Evolutionary conservation across 2,329 filamentous ascomycete genomes (phyloP).

Genomic region (Emergomyces pasteurianus): DNA sequence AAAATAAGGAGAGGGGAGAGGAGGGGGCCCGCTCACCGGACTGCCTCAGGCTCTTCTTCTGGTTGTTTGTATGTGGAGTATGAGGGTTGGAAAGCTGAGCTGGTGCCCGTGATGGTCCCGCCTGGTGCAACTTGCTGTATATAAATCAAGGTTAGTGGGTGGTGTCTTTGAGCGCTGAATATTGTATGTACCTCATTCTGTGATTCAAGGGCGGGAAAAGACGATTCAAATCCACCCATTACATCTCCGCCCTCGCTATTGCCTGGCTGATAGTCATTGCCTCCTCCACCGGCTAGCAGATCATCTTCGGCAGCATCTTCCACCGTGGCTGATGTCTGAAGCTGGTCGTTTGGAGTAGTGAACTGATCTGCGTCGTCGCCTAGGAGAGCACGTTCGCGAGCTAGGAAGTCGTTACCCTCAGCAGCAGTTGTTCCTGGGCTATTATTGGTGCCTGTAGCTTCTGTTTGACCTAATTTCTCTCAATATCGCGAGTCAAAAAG

Average conservation of each 20-base stretch:
- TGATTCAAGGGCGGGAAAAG: constrained; percentile 73
- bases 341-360: constrained; percentile 55
- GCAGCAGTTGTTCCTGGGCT: constrained; percentile 9
- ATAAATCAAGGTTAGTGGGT: background rate
- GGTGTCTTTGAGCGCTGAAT: background rate
- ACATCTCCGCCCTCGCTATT: constrained; percentile 26
- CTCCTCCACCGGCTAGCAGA: constrained; percentile 53
- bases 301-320: constrained; percentile 58
- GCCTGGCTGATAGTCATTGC: constrained; percentile 18
- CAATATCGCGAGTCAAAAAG: background rate
- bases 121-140: constrained; percentile 58
- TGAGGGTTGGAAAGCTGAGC: constrained; percentile 43
- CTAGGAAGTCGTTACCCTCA: constrained; percentile 75
- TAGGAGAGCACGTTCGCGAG: constrained; percentile 77
- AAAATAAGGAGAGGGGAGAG: background rate
- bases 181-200: constrained; percentile 52
- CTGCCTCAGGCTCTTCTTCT: constrained; percentile 78
- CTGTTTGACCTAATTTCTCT: constrained; percentile 4
- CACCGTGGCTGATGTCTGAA: constrained; percentile 43
- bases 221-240: constrained; percentile 63
- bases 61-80: constrained; percentile 43
- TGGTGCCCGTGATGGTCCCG: constrained; percentile 65
- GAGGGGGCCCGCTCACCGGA: constrained; percentile 41
- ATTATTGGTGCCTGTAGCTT: constrained; percentile 18
- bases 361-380: constrained; percentile 93